These are phyloP conservation scores for Fusarium xyrophilum DNA, from an alignment of 2,329 filamentous ascomycete species.

Conservation along the genomic window DNA sequence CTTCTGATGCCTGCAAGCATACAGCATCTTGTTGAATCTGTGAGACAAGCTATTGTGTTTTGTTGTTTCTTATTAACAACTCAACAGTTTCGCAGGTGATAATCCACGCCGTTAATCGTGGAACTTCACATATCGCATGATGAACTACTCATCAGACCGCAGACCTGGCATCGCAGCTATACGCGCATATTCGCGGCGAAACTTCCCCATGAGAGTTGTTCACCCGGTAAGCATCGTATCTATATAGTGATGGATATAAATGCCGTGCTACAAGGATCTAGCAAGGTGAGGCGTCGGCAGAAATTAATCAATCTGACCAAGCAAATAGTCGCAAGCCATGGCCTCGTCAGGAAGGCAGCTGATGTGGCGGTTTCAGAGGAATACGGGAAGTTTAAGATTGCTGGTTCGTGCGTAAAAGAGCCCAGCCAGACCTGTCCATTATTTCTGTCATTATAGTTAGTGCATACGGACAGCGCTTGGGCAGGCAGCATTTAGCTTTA, in stretches of 20 bases:
- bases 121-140: background rate
- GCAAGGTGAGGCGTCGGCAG: background rate
- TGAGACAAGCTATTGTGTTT: background rate
- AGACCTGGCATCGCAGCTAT: background rate
- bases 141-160: background rate
- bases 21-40: background rate
- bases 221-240: background rate
- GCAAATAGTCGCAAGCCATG: constrained; percentile 2
- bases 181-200: background rate
- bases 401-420: background rate
- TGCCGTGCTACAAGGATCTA: background rate
- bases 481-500: background rate
- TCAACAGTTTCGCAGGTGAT: background rate
- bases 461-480: background rate
- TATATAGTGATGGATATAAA: background rate
- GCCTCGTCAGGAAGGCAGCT: constrained; percentile 14
- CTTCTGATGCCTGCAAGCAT: background rate
- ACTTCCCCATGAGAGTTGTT: background rate
- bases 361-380: constrained; percentile 13
- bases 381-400: background rate
- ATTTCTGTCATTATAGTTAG: background rate
- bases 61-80: background rate
- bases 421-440: background rate
- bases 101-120: background rate
- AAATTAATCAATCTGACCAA: constrained; percentile 16